Percentiles rank a stretch among this genome's conserved stretches.
phyloP scores from a whole-genome alignment of 192 early-diverging fungal genomes.

The Fimicolochytrium jonesii region DNA sequence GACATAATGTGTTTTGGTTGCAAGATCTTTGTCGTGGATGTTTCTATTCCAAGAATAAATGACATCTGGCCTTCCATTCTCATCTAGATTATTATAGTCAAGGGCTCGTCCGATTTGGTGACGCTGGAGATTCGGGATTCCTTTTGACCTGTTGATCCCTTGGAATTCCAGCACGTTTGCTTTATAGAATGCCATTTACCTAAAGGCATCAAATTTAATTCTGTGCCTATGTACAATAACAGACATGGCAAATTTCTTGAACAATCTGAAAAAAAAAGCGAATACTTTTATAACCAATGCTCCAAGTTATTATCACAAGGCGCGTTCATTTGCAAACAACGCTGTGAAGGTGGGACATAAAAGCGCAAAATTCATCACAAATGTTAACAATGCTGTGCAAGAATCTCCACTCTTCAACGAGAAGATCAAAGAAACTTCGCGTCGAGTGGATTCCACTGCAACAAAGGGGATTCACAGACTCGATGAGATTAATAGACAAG shows the following conservation, averaged over 20 bases:
- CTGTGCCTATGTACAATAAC: not conserved
- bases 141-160: not conserved
- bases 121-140: slow-evolving; percentile 4
- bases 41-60: slow-evolving; percentile 10
- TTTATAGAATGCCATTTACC: slow-evolving; percentile 12
- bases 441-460: not conserved
- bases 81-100: slow-evolving; percentile 11
- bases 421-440: not conserved
- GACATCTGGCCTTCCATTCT: not conserved
- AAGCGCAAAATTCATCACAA: not conserved
- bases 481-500: not conserved
- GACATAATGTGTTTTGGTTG: not conserved
- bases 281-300: not conserved
- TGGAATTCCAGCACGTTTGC: not conserved
- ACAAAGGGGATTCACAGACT: not conserved
- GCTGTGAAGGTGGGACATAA: not conserved
- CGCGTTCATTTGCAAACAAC: not conserved
- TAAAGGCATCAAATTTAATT: not conserved
- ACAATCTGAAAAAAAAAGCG: not conserved
- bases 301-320: not conserved
- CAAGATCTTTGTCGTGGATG: slow-evolving; percentile 6
- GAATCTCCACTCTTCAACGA: not conserved
- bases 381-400: not conserved
- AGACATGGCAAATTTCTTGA: not conserved
- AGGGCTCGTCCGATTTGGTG: not conserved